Evolutionary conservation across 352 stramenopile species (phyloP).

Genomic region (Globisporangium lucens): DNA sequence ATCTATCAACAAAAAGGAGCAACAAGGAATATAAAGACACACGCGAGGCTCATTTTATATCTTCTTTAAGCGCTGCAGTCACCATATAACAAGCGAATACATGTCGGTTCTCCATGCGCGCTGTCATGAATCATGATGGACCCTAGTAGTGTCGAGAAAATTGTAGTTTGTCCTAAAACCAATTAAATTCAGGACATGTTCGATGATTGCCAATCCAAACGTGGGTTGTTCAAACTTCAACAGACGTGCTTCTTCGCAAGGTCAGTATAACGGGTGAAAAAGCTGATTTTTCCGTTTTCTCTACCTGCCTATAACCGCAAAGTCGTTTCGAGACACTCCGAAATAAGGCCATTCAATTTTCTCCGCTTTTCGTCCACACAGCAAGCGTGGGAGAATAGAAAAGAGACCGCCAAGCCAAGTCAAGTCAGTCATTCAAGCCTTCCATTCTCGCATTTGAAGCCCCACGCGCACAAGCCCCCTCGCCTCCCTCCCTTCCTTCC

Average conservation of each 20-base stretch:
- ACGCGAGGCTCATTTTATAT: not conserved
- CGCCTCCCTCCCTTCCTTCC: not conserved
- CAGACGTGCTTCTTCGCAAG: not conserved
- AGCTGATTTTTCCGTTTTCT: too few relatives aligned
- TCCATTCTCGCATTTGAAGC: conserved; percentile 13
- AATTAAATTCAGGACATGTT: not conserved
- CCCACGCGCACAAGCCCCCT: not conserved
- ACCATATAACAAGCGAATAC: not conserved
- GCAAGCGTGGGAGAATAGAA: not conserved
- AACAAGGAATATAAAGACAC: conserved; percentile 5
- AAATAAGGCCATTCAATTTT: not conserved
- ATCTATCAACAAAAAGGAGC: not conserved
- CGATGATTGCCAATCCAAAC: not conserved
- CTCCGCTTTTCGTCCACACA: conserved; percentile 14
- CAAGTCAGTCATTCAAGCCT: not conserved
- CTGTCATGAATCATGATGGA: not conserved
- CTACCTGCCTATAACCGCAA: too few relatives aligned
- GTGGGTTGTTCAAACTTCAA: not conserved
- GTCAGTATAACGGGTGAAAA: not conserved
- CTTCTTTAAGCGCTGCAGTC: not conserved
- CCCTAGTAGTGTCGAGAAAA: not conserved
- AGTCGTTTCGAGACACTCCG: too few relatives aligned
- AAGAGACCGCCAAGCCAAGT: not conserved
- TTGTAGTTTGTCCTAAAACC: not conserved
- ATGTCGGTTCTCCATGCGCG: too few relatives aligned